A percentile compares a stretch with the other conserved stretches of the same genome.
These are phyloP conservation scores for Paralagenidium karlingii DNA, from an alignment of 352 stramenopile genomes.

Conservation along the genomic window DNA sequence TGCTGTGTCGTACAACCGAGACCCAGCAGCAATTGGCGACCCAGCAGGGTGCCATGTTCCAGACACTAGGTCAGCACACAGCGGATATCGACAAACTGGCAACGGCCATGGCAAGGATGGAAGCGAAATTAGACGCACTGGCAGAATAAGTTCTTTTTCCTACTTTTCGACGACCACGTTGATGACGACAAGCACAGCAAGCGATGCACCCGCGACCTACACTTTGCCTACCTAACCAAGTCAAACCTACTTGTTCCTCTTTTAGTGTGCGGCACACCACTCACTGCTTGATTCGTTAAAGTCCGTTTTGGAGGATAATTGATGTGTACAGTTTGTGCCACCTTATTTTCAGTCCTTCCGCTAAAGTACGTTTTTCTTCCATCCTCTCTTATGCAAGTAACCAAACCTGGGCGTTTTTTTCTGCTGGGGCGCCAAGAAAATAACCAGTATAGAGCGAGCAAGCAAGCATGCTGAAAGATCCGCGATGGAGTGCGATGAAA, in stretches of 20 bases:
- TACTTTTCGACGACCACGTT: not conserved
- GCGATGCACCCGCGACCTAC: not conserved
- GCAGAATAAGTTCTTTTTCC: conserved; percentile 31
- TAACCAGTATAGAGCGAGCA: too few species aligned
- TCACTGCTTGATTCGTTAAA: too few species aligned
- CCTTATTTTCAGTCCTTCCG: too few species aligned
- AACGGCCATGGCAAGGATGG: conserved; percentile 78
- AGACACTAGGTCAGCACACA: conserved; percentile 84
- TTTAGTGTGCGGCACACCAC: too few species aligned
- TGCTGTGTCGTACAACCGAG: conserved; percentile 78
- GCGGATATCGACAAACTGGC: conserved; percentile 81
- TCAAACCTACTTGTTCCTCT: too few species aligned
- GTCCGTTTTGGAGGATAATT: too few species aligned
- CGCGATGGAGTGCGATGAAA: conserved; percentile 58
- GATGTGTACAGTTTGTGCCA: too few species aligned
- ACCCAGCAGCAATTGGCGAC: conserved; percentile 84
- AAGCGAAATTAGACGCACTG: conserved; percentile 80
- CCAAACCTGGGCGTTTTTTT: too few species aligned
- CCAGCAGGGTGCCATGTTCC: conserved; percentile 84
- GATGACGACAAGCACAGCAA: not conserved
- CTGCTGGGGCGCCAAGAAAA: too few species aligned
- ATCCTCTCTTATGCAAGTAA: too few species aligned
- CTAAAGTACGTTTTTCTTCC: too few species aligned
- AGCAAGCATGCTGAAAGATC: too few species aligned
- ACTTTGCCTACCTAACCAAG: not conserved